Conservation (phyloP, 257 asterid species). For the Solanum microdontum region DNA sequence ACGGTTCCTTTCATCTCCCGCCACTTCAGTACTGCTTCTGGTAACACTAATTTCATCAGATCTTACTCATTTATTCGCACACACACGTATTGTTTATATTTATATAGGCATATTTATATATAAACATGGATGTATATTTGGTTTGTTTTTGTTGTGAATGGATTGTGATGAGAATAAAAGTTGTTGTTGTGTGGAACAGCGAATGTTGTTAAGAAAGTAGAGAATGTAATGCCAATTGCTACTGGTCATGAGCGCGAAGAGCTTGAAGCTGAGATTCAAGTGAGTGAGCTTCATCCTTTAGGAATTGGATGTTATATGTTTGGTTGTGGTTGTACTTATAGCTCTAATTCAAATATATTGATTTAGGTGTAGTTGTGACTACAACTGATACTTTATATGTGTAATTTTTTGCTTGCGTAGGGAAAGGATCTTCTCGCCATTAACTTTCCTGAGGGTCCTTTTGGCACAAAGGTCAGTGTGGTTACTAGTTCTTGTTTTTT, state of each 20-base stretch:
- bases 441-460: conserved; percentile 71
- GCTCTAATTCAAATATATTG: not conserved
- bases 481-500: not conserved
- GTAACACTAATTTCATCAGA: conserved; percentile 29
- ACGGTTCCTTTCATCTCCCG: conserved; percentile 27
- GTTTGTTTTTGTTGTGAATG: not conserved
- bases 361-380: not conserved
- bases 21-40: conserved; percentile 46
- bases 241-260: conserved; percentile 98
- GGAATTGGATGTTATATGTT: not conserved
- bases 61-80: not conserved
- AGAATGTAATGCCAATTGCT: conserved; percentile 90
- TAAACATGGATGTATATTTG: not conserved
- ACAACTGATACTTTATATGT: not conserved
- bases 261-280: conserved; percentile 78
- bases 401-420: conserved; percentile 14
- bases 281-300: conserved; percentile 15
- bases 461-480: conserved; percentile 77
- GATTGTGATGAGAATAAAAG: not conserved
- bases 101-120: not conserved
- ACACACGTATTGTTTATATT: not conserved
- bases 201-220: conserved; percentile 46
- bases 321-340: not conserved
- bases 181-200: conserved; percentile 13
- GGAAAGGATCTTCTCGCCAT: conserved; percentile 57